Evolutionary conservation across 169 alveolate genomes (phyloP).

Genomic region (Eimeria acervulina): DNA sequence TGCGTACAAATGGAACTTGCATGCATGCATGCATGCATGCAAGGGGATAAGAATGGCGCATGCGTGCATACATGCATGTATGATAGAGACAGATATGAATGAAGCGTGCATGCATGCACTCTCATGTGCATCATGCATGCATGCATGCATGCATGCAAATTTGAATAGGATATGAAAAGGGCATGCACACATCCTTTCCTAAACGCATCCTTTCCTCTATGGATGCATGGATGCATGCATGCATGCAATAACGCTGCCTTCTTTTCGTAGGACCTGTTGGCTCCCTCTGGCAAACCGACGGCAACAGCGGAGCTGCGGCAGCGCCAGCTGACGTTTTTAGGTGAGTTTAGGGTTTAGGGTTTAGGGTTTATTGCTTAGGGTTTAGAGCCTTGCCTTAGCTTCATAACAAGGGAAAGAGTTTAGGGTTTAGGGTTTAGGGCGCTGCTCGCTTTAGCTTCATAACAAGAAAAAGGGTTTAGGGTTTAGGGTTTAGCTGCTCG

Average conservation of each 20-base stretch:
- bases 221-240: not conserved
- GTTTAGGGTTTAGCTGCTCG: not conserved
- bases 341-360: not conserved
- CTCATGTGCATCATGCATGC: no score
- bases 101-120: no score
- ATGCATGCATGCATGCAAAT: no score
- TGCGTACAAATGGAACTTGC: no score
- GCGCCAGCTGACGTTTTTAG: constrained; percentile 81
- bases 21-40: no score
- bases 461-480: no score
- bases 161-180: no score
- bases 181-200: no score
- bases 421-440: not conserved
- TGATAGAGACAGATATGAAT: no score
- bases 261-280: constrained; percentile 64
- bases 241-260: not conserved
- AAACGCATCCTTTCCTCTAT: no score
- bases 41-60: no score
- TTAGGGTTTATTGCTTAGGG: not conserved
- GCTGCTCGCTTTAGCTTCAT: not conserved
- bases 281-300: constrained; percentile 77
- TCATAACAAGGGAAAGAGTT: not conserved
- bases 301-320: constrained; percentile 83
- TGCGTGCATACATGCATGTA: no score
- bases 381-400: not conserved